Conservation (phyloP, 148 eudicot genomes). For the Camellia japonica region DNA sequence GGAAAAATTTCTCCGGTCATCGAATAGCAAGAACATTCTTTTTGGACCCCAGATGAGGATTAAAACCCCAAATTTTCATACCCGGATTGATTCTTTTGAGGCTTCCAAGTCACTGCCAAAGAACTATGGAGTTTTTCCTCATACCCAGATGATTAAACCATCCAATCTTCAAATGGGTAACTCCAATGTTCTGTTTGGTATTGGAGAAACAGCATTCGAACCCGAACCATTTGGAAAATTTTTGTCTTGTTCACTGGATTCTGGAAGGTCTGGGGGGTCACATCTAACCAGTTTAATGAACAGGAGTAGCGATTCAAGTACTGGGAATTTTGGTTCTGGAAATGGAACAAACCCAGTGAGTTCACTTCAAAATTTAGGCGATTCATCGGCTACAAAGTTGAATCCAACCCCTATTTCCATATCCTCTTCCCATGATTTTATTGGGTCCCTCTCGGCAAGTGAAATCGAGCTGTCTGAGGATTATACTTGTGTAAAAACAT, state of each 20-base stretch:
- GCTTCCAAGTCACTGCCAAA: conserved; percentile 68
- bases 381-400: conserved; percentile 20
- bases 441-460: conserved; percentile 58
- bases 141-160: conserved; percentile 29
- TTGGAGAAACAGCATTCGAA: conserved; percentile 45
- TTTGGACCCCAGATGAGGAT: conserved; percentile 73
- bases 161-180: conserved; percentile 54
- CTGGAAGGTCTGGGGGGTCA: conserved; percentile 46
- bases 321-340: conserved; percentile 35
- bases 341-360: conserved; percentile 25
- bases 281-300: conserved; percentile 31
- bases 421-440: conserved; percentile 27
- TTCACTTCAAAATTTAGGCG: conserved; percentile 26
- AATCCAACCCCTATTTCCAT: conserved; percentile 20
- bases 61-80: conserved; percentile 36
- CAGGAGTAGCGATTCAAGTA: conserved; percentile 26
- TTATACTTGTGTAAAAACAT: conserved; percentile 83
- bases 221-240: conserved; percentile 33
- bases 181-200: conserved; percentile 64
- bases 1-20: conserved; percentile 48
- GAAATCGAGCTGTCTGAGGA: conserved; percentile 97
- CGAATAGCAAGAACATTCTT: conserved; percentile 57
- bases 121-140: conserved; percentile 43
- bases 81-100: conserved; percentile 36
- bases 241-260: conserved; percentile 77